These are phyloP conservation scores for Zygnema circumcarinatum DNA, from an alignment of 139 green algal genomes.

Conservation along the genomic window DNA sequence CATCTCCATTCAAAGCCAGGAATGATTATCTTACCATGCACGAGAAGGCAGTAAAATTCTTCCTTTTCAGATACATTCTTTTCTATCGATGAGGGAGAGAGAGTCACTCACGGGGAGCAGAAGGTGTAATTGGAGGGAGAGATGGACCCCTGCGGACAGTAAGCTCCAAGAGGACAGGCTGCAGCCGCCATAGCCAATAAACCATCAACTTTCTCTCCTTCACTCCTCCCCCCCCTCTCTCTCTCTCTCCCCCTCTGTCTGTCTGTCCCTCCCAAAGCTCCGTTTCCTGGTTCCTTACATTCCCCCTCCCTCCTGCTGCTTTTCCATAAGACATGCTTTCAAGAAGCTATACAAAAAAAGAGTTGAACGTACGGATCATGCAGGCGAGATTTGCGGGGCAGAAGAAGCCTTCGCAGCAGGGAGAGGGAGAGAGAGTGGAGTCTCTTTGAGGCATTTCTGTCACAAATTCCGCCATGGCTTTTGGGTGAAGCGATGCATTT, in stretches of 20 bases:
- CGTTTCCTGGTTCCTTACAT: too few species aligned
- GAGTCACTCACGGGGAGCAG: conserved; percentile 16
- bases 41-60: too few species aligned
- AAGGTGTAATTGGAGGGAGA: background rate
- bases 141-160: conserved; percentile 32
- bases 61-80: too few species aligned
- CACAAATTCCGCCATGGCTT: conserved; percentile 1
- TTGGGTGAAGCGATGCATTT: background rate
- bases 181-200: conserved; percentile 1
- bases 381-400: conserved; percentile 51
- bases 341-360: too few species aligned
- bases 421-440: background rate
- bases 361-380: conserved; percentile 60
- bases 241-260: background rate
- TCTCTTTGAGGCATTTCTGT: background rate
- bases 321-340: too few species aligned
- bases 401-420: conserved; percentile 54
- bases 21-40: too few species aligned
- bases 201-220: background rate
- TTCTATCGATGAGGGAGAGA: too few species aligned
- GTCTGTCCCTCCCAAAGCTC: too few species aligned
- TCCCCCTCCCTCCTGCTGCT: too few species aligned
- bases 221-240: background rate
- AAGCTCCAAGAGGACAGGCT: conserved; percentile 39
- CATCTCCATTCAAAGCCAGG: too few species aligned